phyloP scores from a whole-genome alignment of 2,329 filamentous ascomycete species.

The Monosporascus sp. region DNA sequence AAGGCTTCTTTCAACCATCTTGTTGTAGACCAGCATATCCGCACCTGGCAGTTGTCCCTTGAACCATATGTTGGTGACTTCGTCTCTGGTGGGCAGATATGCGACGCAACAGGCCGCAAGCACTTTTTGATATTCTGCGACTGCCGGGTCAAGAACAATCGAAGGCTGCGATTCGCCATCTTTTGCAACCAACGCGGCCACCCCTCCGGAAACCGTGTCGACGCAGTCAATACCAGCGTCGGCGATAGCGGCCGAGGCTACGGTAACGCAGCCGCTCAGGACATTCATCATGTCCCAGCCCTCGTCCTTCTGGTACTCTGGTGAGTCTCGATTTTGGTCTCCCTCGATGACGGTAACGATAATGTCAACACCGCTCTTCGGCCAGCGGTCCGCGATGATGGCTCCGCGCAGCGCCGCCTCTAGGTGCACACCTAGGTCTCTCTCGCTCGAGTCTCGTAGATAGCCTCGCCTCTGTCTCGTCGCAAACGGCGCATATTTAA shows the following conservation, averaged over 20 bases:
- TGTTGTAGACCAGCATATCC: constrained; percentile 35
- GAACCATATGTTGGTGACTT: constrained; percentile 92
- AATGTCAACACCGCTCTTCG: constrained; percentile 97
- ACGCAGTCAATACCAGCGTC: constrained; percentile 96
- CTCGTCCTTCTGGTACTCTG: constrained; percentile 47
- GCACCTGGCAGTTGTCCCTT: constrained; percentile 61
- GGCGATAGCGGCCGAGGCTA: constrained; percentile 84
- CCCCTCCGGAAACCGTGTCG: constrained; percentile 82
- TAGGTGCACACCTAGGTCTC: constrained; percentile 84
- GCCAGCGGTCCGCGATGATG: constrained; percentile 91
- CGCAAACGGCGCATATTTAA: constrained; percentile 96
- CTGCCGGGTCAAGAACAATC: constrained; percentile 74
- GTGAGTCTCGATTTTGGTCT: constrained; percentile 67
- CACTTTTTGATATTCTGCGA: constrained; percentile 73
- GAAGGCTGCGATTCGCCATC: constrained; percentile 30
- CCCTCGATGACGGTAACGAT: constrained; percentile 90
- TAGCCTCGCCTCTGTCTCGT: constrained; percentile 79
- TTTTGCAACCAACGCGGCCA: constrained; percentile 68
- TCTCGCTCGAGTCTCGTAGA: constrained; percentile 77
- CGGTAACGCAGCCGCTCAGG: constrained; percentile 85
- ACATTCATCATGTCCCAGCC: constrained; percentile 91
- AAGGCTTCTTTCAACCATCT: constrained; percentile 37
- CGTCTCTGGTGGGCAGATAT: constrained; percentile 80
- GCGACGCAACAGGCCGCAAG: constrained; percentile 83
- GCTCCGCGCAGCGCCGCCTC: constrained; percentile 86